Percentiles rank a stretch among this genome's conserved stretches.
Evolutionary conservation across 176 grass and related monocot genomes (phyloP).

Genomic region (Oryza glaberrima): DNA sequence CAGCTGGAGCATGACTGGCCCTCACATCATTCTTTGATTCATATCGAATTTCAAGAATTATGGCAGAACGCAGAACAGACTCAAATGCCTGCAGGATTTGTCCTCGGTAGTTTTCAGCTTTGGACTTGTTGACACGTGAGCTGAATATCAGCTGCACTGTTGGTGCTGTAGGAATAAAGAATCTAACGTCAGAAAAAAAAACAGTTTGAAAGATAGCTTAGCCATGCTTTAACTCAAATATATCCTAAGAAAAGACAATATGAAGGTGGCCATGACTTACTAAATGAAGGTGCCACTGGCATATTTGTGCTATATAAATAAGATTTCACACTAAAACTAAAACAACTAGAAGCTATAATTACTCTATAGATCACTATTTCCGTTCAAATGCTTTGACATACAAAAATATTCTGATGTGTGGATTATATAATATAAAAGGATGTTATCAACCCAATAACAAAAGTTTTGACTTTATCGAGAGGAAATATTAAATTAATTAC

Average conservation of each 20-base stretch:
- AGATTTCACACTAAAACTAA: slow-evolving; percentile 7
- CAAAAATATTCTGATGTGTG: slow-evolving; percentile 24
- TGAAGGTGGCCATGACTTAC: slow-evolving; percentile 12
- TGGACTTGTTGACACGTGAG: slow-evolving; percentile 70
- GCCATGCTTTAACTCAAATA: background rate
- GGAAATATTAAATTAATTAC: background rate
- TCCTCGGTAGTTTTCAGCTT: slow-evolving; percentile 81
- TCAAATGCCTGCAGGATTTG: slow-evolving; percentile 95
- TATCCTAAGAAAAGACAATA: slow-evolving; percentile 22
- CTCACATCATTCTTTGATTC: slow-evolving; percentile 55
- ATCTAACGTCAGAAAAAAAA: slow-evolving; percentile 37
- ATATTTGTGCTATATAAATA: slow-evolving; percentile 28
- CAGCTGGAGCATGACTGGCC: slow-evolving; percentile 32
- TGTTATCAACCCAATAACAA: slow-evolving; percentile 11
- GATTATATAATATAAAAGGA: slow-evolving; percentile 22
- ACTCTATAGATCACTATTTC: slow-evolving; percentile 24
- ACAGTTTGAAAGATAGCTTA: slow-evolving; percentile 17
- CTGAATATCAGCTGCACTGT: slow-evolving; percentile 85
- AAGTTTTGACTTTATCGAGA: background rate
- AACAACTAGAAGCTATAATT: background rate
- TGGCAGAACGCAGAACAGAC: slow-evolving; percentile 71
- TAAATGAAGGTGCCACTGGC: slow-evolving; percentile 4
- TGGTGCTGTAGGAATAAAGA: slow-evolving; percentile 60
- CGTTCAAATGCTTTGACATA: background rate
- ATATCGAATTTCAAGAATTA: slow-evolving; percentile 93